A percentile compares a stretch with the other conserved stretches of the same genome.
Conservation (phyloP, 2,329 filamentous ascomycete species). For the Diaporthe longicolla region DNA sequence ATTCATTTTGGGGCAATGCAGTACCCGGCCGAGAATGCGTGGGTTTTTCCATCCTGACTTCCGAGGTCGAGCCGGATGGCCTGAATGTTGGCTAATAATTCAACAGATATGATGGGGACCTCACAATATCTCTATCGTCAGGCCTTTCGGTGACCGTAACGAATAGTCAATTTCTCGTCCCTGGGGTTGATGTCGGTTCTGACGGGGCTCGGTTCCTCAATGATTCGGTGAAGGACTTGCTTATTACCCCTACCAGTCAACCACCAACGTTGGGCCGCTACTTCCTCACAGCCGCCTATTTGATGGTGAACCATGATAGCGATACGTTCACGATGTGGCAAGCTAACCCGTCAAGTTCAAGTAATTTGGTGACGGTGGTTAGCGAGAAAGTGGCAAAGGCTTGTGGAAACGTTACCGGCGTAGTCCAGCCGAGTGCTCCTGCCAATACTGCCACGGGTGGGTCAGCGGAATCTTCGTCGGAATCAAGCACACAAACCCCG, state of each 20-base stretch:
- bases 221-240: not conserved
- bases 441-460: not conserved
- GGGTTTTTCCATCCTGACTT: not conserved
- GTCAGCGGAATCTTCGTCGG: not conserved
- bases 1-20: not conserved
- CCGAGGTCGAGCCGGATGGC: not conserved
- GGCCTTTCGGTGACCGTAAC: not conserved
- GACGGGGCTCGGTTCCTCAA: not conserved
- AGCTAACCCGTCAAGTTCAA: not conserved
- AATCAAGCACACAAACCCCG: not conserved
- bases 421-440: not conserved
- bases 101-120: not conserved
- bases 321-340: slow-evolving; percentile 14
- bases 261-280: not conserved
- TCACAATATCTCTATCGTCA: not conserved
- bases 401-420: not conserved
- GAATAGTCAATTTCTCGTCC: not conserved
- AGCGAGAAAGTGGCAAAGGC: not conserved
- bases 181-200: not conserved
- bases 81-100: not conserved
- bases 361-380: not conserved
- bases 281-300: slow-evolving; percentile 11
- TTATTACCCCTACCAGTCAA: not conserved
- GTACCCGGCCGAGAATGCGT: not conserved
- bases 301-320: slow-evolving; percentile 4